These are phyloP conservation scores for Leptographium flavum DNA, from an alignment of 2,329 filamentous ascomycete genomes.

Conservation along the genomic window DNA sequence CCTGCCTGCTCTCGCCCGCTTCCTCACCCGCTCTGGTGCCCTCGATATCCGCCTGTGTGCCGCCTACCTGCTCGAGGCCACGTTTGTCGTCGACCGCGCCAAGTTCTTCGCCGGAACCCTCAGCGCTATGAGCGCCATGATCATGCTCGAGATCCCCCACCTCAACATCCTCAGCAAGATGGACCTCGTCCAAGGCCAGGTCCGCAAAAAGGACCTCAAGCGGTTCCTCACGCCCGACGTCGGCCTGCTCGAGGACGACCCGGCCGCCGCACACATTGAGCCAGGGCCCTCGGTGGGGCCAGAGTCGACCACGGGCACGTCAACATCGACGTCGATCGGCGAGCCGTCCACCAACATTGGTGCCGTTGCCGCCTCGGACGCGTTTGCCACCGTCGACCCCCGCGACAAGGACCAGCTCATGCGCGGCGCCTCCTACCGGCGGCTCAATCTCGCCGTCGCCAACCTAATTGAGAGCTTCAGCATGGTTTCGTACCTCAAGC, in stretches of 20 bases:
- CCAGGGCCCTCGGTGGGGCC: neutral
- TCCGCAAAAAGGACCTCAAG: slow-evolving; percentile 77
- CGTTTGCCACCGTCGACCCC: slow-evolving; percentile 43
- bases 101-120: slow-evolving; percentile 96
- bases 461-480: slow-evolving; percentile 92
- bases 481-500: slow-evolving; percentile 88
- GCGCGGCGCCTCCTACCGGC: slow-evolving; percentile 68
- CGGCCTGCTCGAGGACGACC: slow-evolving; percentile 67
- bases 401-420: slow-evolving; percentile 56
- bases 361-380: neutral
- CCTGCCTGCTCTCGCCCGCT: slow-evolving; percentile 68
- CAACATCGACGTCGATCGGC: slow-evolving; percentile 9
- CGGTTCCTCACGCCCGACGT: slow-evolving; percentile 81
- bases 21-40: slow-evolving; percentile 62
- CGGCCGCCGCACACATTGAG: slow-evolving; percentile 26
- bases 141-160: slow-evolving; percentile 94
- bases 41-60: slow-evolving; percentile 88
- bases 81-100: slow-evolving; percentile 86
- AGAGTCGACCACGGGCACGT: neutral
- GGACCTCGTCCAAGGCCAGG: slow-evolving; percentile 85
- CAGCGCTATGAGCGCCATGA: slow-evolving; percentile 96
- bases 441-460: slow-evolving; percentile 76
- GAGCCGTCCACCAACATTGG: neutral
- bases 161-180: slow-evolving; percentile 96
- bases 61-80: slow-evolving; percentile 86